Evolutionary conservation across 352 stramenopile species (phyloP).

Genomic region (Phytophthora multivora): DNA sequence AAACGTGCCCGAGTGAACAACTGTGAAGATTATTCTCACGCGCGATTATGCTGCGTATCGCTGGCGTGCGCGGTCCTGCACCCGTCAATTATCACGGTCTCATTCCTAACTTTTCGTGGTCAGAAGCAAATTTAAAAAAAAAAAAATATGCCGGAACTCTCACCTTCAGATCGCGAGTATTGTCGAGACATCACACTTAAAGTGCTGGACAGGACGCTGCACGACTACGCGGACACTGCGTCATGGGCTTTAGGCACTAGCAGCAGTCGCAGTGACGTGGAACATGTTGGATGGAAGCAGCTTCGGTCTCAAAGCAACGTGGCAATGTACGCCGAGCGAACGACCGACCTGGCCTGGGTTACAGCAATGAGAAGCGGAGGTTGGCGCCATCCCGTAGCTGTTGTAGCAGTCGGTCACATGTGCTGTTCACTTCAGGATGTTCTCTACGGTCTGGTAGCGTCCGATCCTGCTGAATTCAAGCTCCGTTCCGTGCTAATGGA

Average conservation of each 20-base stretch:
- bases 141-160: slow-evolving; percentile 6
- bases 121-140: not conserved
- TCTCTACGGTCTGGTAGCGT: slow-evolving; percentile 13
- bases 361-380: not conserved
- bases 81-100: not conserved
- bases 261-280: not conserved
- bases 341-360: slow-evolving; percentile 10
- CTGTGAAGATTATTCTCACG: not conserved
- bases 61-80: not conserved
- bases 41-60: not conserved
- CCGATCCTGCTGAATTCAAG: slow-evolving; percentile 20
- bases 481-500: slow-evolving; percentile 16
- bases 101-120: slow-evolving; percentile 2
- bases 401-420: slow-evolving; percentile 16
- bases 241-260: slow-evolving; percentile 13
- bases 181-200: slow-evolving; percentile 20
- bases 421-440: slow-evolving; percentile 19
- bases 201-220: slow-evolving; percentile 16
- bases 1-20: not conserved
- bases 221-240: slow-evolving; percentile 25
- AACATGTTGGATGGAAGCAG: slow-evolving; percentile 20
- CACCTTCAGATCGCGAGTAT: slow-evolving; percentile 13
- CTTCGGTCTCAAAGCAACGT: slow-evolving; percentile 19
- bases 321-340: slow-evolving; percentile 13
- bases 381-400: slow-evolving; percentile 15